Percentiles rank a stretch among this genome's conserved stretches.
phyloP scores from a whole-genome alignment of 176 grass and related monocot species.

The Juncus inflexus region DNA sequence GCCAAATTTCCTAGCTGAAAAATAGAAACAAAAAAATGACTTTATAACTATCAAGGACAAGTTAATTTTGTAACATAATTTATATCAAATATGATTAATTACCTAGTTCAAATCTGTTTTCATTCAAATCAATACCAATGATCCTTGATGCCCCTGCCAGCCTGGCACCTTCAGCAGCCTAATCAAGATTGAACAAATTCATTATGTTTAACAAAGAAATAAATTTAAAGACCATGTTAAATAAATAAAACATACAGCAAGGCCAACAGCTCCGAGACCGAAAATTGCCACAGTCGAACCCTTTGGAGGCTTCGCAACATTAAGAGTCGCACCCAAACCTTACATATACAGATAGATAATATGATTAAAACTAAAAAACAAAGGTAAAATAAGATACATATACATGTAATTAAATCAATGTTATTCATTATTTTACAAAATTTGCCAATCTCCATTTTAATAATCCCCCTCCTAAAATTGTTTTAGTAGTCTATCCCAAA shows the following conservation, averaged over 20 bases:
- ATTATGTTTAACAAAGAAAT: neutral
- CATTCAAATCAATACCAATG: slow-evolving; percentile 79
- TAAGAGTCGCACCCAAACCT: slow-evolving; percentile 75
- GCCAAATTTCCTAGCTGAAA: slow-evolving; percentile 75
- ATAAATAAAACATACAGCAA: slow-evolving; percentile 48
- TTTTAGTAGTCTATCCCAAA: no score
- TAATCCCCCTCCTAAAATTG: no score
- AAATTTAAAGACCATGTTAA: neutral
- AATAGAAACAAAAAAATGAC: neutral
- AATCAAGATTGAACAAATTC: slow-evolving; percentile 13
- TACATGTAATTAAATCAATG: neutral
- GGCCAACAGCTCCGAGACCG: slow-evolving; percentile 78
- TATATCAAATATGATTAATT: neutral
- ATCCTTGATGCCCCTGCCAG: slow-evolving; percentile 73
- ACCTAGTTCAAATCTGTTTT: slow-evolving; percentile 70
- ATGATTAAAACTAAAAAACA: neutral
- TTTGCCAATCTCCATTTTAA: no score
- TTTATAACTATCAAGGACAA: neutral
- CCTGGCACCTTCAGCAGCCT: slow-evolving; percentile 87
- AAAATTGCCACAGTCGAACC: slow-evolving; percentile 69
- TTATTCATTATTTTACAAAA: no score
- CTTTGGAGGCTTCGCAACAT: slow-evolving; percentile 70
- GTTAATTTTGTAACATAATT: no score
- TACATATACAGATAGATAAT: neutral
- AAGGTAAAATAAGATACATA: neutral